Base-by-base conservation (phyloP, 495 filamentous ascomycete genomes). In the Lasiosphaeriaceae sp. region DNA sequence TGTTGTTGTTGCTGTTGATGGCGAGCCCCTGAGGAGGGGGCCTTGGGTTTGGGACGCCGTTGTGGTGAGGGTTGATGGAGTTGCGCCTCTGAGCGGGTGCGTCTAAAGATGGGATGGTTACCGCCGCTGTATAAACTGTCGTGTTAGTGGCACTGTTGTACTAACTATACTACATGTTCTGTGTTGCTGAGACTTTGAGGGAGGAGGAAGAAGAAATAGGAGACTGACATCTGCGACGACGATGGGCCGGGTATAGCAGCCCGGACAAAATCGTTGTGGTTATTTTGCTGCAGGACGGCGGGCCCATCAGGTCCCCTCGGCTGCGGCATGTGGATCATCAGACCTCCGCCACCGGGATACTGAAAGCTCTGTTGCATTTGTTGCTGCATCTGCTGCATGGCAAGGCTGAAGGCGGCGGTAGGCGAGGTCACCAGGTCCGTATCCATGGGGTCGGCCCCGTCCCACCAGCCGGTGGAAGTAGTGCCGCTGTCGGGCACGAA, bases 11-110 rank as follows among this genome's bases (percentile, higher is more conserved):
- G 55, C 50, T 62, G 55, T 54, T 68, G 70, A 43, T 75, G 72
- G 1, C 74, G 59, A 1, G 74, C 73, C 1, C 74, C 74, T 1
- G 75, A 73, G 2, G 72, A 75, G 16, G 74, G 75, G 11, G 75
- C 75, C 19, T 70, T 67, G 3, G 75, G 75, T 37, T 69, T 69
- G 44, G 67, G 67, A 0, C 74, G 66, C 20, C 70, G 67, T 7
- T 58, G 54, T 16, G 61, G 52, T 3, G 47, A 35, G 43, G 52
- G 55, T 48, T 59, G 60, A 20, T 55, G 58, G 11, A 45, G 55
- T 24, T 61, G 56, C 12, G 53, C 8, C 12, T 49, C 47, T 14
- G 47, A 49, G 47, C 47, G 47, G 23, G 47, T 49, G 47, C 47
- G 47, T 17, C 22, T 29, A 23, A 11, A 24, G 14, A 9, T 31